Base-by-base conservation (phyloP, 164 flowering plant genomes). In the grape (Vitis vinifera) region DNA sequence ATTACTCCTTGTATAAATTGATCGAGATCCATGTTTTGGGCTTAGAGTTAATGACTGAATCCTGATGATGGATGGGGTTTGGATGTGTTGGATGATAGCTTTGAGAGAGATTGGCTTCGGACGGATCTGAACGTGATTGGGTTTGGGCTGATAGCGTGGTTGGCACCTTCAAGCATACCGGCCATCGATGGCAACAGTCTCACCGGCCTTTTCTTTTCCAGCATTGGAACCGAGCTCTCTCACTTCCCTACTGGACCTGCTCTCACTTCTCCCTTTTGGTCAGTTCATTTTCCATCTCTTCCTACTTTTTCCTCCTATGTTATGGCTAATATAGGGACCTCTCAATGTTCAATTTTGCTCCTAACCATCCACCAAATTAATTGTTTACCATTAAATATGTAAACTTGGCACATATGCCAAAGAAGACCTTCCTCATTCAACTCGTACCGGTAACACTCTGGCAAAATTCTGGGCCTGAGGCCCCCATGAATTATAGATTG, bases 61-160 rank as follows among this genome's bases (percentile, higher is more conserved):
- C 9, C 15, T 3, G 52, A 11, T 14, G 3, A 61, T 16, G 9
- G 51, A 14, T 53, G 27, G 47, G 2, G 15, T 51, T 67, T 51
- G 11, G 59, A 53, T n/a, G 6, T n/a, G 8, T 62, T 23, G 27
- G 31, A 19, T n/a, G 48, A 58, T 8, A 91, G 92, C 84, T 94
- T 95, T 59, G 63, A 84, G 82, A 84, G 96, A 63, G 83, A 92
- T 49, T 92, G 99, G 98, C 88, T 95, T 55, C 73, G 97, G 14
- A 88, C 14, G 61, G 98, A 92, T 73, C 71, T 90, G 66, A 92
- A 82, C 47, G 99, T 91, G 78, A 90, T 94, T 11, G 99, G 99
- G 23, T 94, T 92, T 55, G 98, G 99, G 55, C 66, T 94, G 83
- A 90, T 92, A 62, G 99, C 97, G n/a, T 92, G 99, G 99, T 1